A percentile compares a stretch with the other conserved stretches of the same genome.
Evolutionary conservation across 495 filamentous ascomycete genomes (phyloP).

Genomic region (Penicillium manginii): DNA sequence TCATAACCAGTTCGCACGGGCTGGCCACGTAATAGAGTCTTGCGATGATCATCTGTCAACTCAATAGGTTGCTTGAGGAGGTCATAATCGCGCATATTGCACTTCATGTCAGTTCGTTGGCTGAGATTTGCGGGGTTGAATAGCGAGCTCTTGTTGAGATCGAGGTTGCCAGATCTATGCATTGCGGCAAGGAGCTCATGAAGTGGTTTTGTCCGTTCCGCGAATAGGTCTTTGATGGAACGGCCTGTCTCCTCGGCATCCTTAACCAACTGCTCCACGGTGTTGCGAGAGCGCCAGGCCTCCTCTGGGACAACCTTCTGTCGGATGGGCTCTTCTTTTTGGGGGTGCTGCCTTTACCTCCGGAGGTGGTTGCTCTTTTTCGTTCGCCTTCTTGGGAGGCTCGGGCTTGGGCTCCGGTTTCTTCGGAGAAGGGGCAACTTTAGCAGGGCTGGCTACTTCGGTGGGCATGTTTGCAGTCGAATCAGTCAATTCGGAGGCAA

Average conservation of each 20-base stretch:
- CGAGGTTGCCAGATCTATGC: slow-evolving; percentile 50
- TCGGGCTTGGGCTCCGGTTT: slow-evolving; percentile 35
- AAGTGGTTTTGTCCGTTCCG: slow-evolving; percentile 44
- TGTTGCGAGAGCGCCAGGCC: slow-evolving; percentile 49
- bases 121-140: slow-evolving; percentile 58
- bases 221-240: slow-evolving; percentile 43
- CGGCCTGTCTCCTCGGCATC: slow-evolving; percentile 41
- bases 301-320: slow-evolving; percentile 32
- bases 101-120: slow-evolving; percentile 56
- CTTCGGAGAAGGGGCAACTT: slow-evolving; percentile 27
- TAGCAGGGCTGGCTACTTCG: slow-evolving; percentile 40
- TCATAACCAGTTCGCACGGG: slow-evolving; percentile 40
- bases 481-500: slow-evolving; percentile 43
- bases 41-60: slow-evolving; percentile 46
- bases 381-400: slow-evolving; percentile 38
- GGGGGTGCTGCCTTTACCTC: slow-evolving; percentile 31
- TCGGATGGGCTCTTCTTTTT: slow-evolving; percentile 39
- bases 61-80: slow-evolving; percentile 40
- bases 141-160: slow-evolving; percentile 54
- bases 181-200: slow-evolving; percentile 53
- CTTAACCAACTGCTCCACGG: slow-evolving; percentile 44
- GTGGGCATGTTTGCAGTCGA: slow-evolving; percentile 37
- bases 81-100: slow-evolving; percentile 49
- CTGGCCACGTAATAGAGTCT: slow-evolving; percentile 45
- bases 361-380: slow-evolving; percentile 41